Conservation (phyloP, 2,329 filamentous ascomycete species). For the Arthroderma sp. region DNA sequence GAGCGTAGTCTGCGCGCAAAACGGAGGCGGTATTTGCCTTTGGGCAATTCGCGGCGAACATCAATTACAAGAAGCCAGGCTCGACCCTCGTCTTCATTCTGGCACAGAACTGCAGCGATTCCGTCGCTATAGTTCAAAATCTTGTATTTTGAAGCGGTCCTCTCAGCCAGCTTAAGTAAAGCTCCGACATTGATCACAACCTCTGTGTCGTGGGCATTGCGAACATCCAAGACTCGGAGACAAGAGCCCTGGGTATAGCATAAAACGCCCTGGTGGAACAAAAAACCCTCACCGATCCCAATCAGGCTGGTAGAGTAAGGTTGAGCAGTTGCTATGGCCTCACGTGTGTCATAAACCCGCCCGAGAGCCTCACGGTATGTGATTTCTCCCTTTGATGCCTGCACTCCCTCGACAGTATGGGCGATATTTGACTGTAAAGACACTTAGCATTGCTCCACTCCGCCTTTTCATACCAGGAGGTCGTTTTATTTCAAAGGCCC, state of each 20-base stretch:
- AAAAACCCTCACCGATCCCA: conserved; percentile 47
- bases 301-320: conserved; percentile 51
- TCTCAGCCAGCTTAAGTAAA: background rate
- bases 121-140: conserved; percentile 45
- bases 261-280: conserved; percentile 50
- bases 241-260: conserved; percentile 46
- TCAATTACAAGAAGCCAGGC: conserved; percentile 45
- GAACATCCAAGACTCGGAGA: conserved; percentile 49
- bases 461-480: background rate
- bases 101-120: conserved; percentile 46
- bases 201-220: conserved; percentile 37
- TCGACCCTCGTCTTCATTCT: conserved; percentile 27
- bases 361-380: conserved; percentile 44
- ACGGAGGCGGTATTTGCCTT: conserved; percentile 26
- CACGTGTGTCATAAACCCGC: conserved; percentile 47
- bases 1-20: conserved; percentile 32
- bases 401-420: conserved; percentile 33
- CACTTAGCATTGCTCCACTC: conserved; percentile 6
- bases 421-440: conserved; percentile 27
- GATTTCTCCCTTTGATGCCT: conserved; percentile 23
- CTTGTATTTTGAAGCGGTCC: conserved; percentile 9
- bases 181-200: too few relatives aligned
- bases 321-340: conserved; percentile 46
- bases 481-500: conserved; percentile 1
- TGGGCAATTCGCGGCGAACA: conserved; percentile 16